Evolutionary conservation across 164 flowering plant species (phyloP), one percentile per base, ranked within the genome.

Genomic region (Nymphaea thermarum): DNA sequence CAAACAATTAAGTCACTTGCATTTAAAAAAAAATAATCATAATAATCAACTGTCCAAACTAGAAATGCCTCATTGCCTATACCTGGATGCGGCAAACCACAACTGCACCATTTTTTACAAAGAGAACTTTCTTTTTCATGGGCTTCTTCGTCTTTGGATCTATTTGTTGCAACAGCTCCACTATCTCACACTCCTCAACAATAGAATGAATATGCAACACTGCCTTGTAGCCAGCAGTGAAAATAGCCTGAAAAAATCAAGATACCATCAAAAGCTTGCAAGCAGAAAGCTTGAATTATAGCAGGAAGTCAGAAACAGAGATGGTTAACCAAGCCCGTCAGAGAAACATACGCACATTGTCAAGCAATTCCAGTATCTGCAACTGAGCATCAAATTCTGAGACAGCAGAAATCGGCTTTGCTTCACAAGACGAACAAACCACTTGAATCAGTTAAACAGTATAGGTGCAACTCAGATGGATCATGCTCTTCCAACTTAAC

Each of bases 171-270:
- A 84, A 74, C 71, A 95, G 78, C 82, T 89, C 86, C 71, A 92
- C 79, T 76, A 95, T 92, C 83, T 95, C 99, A 78, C 98, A 90
- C 74, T 95, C 99, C 77, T 95, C 99, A 67, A 90, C 97, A 64
- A 91, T 87, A 62, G 98, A 65, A 77, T 95, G 99, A 70, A 95
- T 80, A 74, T 92, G 99, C 79, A 95, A 77, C 11, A 95, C 83
- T 64, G 99, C 99, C 77, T 92, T 95, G 80, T 95, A 95, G 25
- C 99, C 99, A 75, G 99, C 93, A 65, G 98, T 90, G 66, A 92
- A 90, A 71, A 95, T 95, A 65, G 98, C 99, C 99, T 92, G 76
- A 43, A 62, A 74, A 67, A 70, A 60, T 43, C 60, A 47, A 44
- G 44, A 63, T 63, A 55, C 10, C 16, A 8, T 55, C 60, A 10